Evolutionary conservation across 208 protist genomes (phyloP).

Genomic region (Acanthamoeba lenticulata): DNA sequence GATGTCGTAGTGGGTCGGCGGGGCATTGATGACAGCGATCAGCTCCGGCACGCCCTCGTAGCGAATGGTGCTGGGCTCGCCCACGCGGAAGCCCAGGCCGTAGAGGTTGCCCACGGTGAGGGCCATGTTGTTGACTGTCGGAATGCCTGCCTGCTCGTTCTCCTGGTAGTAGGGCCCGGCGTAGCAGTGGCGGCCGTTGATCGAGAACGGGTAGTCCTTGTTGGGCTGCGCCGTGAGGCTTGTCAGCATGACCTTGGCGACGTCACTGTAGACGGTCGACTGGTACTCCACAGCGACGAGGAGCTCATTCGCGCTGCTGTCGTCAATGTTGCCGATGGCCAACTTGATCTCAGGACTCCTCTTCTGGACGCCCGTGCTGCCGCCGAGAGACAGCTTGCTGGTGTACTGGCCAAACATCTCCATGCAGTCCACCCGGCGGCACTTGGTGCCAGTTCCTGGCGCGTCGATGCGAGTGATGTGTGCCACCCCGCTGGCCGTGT

Average conservation of each 20-base stretch:
- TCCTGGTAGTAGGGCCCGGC: neutral
- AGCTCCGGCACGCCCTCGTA: too few species aligned
- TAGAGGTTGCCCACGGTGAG: neutral
- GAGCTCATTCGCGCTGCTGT: neutral
- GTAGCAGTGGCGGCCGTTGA: neutral
- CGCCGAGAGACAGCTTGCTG: neutral
- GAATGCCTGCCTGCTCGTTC: neutral
- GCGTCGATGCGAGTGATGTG: neutral
- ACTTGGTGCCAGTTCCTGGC: neutral
- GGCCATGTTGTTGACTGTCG: neutral
- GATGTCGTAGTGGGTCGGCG: too few species aligned
- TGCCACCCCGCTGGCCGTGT: neutral
- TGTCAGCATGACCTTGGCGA: neutral
- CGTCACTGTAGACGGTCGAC: neutral
- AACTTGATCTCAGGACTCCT: neutral
- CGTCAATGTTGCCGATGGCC: slow-evolving; percentile 9
- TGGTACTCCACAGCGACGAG: neutral
- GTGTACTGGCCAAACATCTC: neutral
- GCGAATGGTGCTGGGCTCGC: neutral
- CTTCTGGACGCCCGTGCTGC: neutral
- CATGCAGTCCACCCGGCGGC: neutral
- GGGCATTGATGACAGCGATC: too few species aligned
- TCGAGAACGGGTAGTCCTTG: neutral
- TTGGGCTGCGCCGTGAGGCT: neutral
- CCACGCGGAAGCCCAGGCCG: neutral